A percentile compares a stretch with the other conserved stretches of the same genome.
Evolutionary conservation across 2,329 filamentous ascomycete genomes (phyloP).

Genomic region (Xylaria sp.): DNA sequence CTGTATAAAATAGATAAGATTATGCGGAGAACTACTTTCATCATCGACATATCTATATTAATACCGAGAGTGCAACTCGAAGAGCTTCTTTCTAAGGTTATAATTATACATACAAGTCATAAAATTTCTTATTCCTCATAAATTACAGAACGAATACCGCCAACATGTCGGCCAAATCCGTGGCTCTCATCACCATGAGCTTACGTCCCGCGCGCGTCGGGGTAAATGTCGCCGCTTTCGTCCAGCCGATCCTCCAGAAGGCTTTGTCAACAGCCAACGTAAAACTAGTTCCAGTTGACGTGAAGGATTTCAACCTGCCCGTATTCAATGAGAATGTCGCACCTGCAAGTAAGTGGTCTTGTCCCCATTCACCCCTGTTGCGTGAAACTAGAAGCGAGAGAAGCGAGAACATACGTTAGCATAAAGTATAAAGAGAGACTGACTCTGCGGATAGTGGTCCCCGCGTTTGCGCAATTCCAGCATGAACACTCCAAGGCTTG

Average conservation of each 20-base stretch:
- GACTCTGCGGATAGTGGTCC: conserved; percentile 48
- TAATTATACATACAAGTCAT: background rate
- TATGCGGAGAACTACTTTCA: background rate
- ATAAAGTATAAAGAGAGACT: background rate
- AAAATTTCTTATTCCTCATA: background rate
- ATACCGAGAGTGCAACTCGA: background rate
- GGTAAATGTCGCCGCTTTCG: conserved; percentile 50
- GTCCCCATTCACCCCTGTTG: background rate
- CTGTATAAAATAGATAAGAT: background rate
- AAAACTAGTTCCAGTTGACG: conserved; percentile 50
- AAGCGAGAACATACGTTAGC: background rate
- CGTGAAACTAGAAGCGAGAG: background rate
- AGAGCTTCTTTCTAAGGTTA: background rate
- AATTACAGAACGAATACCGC: background rate
- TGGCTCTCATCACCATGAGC: conserved; percentile 55
- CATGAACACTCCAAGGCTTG: conserved; percentile 58
- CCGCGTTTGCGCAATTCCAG: conserved; percentile 51
- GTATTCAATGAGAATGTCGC: conserved; percentile 57
- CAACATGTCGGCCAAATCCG: conserved; percentile 46
- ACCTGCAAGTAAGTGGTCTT: conserved; percentile 44
- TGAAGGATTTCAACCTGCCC: conserved; percentile 56
- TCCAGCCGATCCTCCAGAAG: conserved; percentile 47
- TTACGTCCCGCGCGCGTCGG: conserved; percentile 51
- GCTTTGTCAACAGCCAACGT: conserved; percentile 38
- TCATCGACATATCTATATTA: background rate